Base-by-base conservation (phyloP, 2,329 filamentous ascomycete species). In the Gnomoniopsis sp. region DNA sequence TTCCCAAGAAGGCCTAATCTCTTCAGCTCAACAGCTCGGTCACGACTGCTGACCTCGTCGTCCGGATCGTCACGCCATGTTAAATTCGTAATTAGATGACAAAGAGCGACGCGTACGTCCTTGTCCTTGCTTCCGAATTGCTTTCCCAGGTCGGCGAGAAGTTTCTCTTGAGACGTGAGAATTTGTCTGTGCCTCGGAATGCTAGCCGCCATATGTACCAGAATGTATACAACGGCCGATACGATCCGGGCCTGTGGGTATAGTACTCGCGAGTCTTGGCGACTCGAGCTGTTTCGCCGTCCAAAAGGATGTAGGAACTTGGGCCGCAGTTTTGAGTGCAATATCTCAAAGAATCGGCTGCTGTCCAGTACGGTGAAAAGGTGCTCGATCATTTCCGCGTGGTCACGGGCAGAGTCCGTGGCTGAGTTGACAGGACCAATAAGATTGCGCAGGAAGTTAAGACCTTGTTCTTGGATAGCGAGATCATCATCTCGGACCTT, bases 381-480 rank as follows among this genome's bases (percentile, higher is more conserved):
- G 67, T 90, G 87, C 68, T 96, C 92, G 62, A 97, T 91, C 85
- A 97, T 93, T 56, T 86, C 83, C 2, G 82, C 78, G 30, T 81
- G 83, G 59, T 83, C 82, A 53, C 72, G 71, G 7, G 76, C 71
- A 15, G 74, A 73, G 17, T 83, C 74, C 77, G 85, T 61, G 71
- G 78, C 65, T 74, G 80, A 65, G 72, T 84, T 65, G 52, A 87
- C 85, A 58, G 54, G 61, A n/a, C 88, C 89, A 64, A 97, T 90
- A 34, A 98, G 79, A 72, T 99, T 99, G 56, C 93, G 85, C 62
- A 99, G 85, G 65, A 98, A 88, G 66, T 96, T 89, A 19, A 98
- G 83, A 0, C 88, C 90, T 73, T 98, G 93, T 70, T 96, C 91
- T 73, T 98, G 93, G 30, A 97, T 89, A 2, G 88, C 87, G 41